Evolutionary conservation across 176 grass and related monocot genomes (phyloP), one percentile per base, ranked within the genome.

Genomic region (Phoenix roebelenii): DNA sequence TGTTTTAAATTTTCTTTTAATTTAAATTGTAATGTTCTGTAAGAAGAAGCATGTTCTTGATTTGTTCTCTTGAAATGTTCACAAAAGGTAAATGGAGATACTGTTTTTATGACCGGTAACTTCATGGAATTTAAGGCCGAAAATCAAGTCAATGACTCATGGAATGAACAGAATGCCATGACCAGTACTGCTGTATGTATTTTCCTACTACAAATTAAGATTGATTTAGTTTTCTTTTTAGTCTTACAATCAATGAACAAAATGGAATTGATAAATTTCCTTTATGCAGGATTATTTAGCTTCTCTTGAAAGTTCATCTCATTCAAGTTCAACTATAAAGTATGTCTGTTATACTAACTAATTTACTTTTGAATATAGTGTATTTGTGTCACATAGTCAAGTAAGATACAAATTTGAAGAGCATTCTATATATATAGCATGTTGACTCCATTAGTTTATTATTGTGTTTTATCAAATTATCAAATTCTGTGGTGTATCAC

Each of bases 151-250:
- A 91, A 77, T 69, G 94, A 93, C 51, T 97, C 81, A 16, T 98
- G 88, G 88, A 93, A 98, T 70, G 79, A 98, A 68, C 94, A 92
- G 20, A 85, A 88, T 59, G 84, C 85, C 56, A 89, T 89, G 82
- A 89, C 81, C 6, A 91, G 70, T 73, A 98, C 94, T 72, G 79
- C 82, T 73, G 88, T 98, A 89, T 65, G 81, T 78, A 72, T 79
- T 60, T 67, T 70, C 60, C 44, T 19, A 60, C 68, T 58, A 51
- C 50, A 76, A 39, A 71, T 7, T 3, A 56, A 54, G 9, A 14
- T 14, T 2, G 35, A 44, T 44, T 44, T 71, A 69, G 23, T 57
- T 72, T 54, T 73, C 17, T 52, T 3, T 17, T 30, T 56, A 53
- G 55, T 1, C 14, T 44, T 44, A 44, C 1, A 12, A 44, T 44